phyloP scores from a whole-genome alignment of 108 stramenopile species.

The Bacterosira constricta region DNA sequence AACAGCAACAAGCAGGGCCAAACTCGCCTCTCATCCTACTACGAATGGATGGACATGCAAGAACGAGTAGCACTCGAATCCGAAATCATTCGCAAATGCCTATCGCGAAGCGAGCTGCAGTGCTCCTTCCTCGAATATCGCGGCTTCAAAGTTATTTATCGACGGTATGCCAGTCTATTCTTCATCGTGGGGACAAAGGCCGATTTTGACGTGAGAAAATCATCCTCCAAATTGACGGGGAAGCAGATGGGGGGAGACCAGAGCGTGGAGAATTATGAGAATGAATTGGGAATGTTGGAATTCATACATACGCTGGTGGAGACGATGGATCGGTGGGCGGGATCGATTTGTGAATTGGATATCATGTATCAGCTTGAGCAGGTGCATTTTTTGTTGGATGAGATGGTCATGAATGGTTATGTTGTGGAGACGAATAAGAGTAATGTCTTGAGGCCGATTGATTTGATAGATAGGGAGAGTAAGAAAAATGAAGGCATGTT shows the following conservation, averaged over 20 bases:
- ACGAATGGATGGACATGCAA: constrained; percentile 90
- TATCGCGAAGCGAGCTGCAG: constrained; percentile 90
- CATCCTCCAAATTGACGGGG: neutral
- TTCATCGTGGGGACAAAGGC: constrained; percentile 96
- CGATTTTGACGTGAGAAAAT: constrained; percentile 60
- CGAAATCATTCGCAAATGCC: constrained; percentile 95
- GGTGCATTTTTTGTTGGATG: constrained; percentile 94
- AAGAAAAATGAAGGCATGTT: constrained; percentile 90
- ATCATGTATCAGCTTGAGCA: constrained; percentile 98
- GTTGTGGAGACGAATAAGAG: constrained; percentile 92
- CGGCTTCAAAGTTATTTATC: constrained; percentile 94
- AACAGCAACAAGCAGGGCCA: constrained; percentile 96
- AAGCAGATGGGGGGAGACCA: neutral
- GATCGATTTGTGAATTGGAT: constrained; percentile 91
- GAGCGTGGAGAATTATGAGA: constrained; percentile 77
- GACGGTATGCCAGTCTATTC: constrained; percentile 93
- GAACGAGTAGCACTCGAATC: constrained; percentile 92
- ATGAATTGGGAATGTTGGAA: constrained; percentile 95
- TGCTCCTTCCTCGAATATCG: constrained; percentile 96
- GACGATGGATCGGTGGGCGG: constrained; percentile 90
- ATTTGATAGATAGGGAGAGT: constrained; percentile 89
- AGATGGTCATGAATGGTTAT: constrained; percentile 96
- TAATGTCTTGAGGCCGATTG: constrained; percentile 87
- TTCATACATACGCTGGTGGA: constrained; percentile 95
- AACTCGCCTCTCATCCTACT: constrained; percentile 93